Evolutionary conservation across 2,329 filamentous ascomycete species (phyloP).

Genomic region (Albifimbria verrucaria): DNA sequence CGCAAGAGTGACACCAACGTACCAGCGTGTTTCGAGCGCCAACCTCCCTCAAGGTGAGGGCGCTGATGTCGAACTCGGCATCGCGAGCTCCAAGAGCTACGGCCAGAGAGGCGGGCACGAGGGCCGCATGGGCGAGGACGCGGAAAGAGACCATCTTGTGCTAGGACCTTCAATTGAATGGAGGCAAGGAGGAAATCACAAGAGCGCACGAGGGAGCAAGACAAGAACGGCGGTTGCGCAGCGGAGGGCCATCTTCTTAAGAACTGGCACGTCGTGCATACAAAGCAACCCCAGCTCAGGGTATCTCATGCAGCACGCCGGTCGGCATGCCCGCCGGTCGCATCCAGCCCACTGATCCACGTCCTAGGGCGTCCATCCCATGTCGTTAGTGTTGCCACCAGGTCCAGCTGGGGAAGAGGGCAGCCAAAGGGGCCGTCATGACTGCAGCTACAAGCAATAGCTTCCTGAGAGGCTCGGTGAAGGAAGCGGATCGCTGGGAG

Average conservation of each 20-base stretch:
- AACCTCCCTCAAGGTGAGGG: conserved; percentile 29
- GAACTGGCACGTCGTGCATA: not conserved
- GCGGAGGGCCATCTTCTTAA: not conserved
- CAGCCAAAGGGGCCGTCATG: not conserved
- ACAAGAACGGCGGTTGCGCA: not conserved
- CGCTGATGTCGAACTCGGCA: conserved; percentile 20
- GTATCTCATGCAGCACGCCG: not conserved
- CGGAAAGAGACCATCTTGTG: not conserved
- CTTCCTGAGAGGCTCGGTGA: not conserved
- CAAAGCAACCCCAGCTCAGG: not conserved
- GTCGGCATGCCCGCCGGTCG: not conserved
- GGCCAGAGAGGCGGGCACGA: conserved; percentile 14
- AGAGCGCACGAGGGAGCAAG: not conserved
- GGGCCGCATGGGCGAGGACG: conserved; percentile 13
- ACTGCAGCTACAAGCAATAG: not conserved
- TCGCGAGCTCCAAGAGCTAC: conserved; percentile 3
- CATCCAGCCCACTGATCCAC: not conserved
- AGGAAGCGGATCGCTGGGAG: not conserved
- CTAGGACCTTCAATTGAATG: not conserved
- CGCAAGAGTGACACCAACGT: too few species aligned
- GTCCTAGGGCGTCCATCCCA: not conserved
- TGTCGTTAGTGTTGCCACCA: not conserved
- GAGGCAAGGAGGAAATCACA: not conserved
- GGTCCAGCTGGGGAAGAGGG: not conserved
- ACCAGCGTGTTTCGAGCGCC: conserved; percentile 36